A percentile compares a stretch with the other conserved stretches of the same genome.
Conservation (phyloP, 768 basidiomycete genomes). For the Tylopilus sp. region DNA sequence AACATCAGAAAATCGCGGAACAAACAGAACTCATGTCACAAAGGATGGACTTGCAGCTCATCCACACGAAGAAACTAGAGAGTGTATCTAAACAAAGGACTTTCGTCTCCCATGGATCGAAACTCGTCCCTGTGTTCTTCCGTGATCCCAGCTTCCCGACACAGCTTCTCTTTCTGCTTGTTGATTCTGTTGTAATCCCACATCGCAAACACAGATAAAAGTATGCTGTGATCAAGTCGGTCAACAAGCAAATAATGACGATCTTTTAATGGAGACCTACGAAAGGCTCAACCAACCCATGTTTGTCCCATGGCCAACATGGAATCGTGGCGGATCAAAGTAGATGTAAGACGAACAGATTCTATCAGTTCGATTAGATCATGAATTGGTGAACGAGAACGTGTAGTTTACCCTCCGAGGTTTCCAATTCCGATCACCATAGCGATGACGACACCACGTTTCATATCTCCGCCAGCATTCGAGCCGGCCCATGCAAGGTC, state of each 20-base stretch:
- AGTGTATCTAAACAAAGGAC: constrained; percentile 53
- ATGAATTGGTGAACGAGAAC: constrained; percentile 8
- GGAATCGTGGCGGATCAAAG: constrained; percentile 35
- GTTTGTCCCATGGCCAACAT: constrained; percentile 36
- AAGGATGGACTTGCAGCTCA: no score
- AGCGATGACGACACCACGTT: constrained; percentile 49
- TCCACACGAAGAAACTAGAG: constrained; percentile 7
- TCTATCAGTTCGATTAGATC: constrained; percentile 19
- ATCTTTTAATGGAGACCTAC: constrained; percentile 16
- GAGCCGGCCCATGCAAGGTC: constrained; percentile 53
- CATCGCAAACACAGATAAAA: constrained; percentile 43
- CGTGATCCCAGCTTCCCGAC: constrained; percentile 42
- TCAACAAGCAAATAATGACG: constrained; percentile 22
- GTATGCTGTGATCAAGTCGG: constrained; percentile 32
- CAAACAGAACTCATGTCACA: no score
- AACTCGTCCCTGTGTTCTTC: constrained; percentile 39
- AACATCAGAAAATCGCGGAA: no score
- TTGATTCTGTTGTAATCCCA: constrained; percentile 49
- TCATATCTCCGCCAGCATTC: constrained; percentile 54
- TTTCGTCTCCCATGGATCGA: constrained; percentile 48
- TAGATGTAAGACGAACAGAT: constrained; percentile 45
- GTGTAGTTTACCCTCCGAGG: constrained; percentile 43
- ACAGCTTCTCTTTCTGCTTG: constrained; percentile 43
- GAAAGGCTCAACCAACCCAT: constrained; percentile 35
- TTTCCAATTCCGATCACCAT: constrained; percentile 56